Base-by-base conservation (phyloP, 2,329 filamentous ascomycete genomes). In the Pseudopithomyces chartarum region DNA sequence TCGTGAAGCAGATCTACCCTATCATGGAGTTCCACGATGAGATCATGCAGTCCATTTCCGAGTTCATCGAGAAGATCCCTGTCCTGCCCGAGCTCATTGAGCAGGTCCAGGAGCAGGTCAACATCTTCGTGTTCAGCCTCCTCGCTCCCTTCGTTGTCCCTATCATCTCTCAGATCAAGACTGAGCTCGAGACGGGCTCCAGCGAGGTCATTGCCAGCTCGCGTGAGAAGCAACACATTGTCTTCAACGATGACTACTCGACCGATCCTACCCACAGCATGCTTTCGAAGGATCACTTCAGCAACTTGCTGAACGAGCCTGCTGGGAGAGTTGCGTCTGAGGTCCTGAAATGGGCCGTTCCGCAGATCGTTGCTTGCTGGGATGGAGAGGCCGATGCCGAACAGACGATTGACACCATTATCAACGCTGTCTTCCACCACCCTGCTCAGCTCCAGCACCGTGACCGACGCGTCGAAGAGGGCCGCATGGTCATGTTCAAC, bases 251-350 rank as follows among this genome's bases (percentile, higher is more conserved):
- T 63, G 89, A 96, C 69, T 60, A 84, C 50, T 90, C 81, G 60
- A 87, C 86, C 19, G 89, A 97, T 69, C 94, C 93, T 0, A 97
- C 93, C 1, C 93, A 97, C 79, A 96, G 91, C 19, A 97, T 97
- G 93, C 81, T 97, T 51, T 92, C 92, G 57, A 97, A 97, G 80
- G 93, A 97, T 69, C 93, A 97, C 77, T 97, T 97, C 76, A 90
- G 89, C 61, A 96, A 96, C 70, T 82, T 89, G 32, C 84, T 97
- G 57, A 97, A 97, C 73, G 92, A 97, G 73, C 85, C 92, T 42
- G 93, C 92, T 44, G 93, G 93, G 54, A 89, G 89, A 68, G 86
- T 92, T 57, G 92, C 93, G 23, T 90, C 89, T 61, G 85, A 88
- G 67, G 87, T 93, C 46, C 81, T 97, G 42, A 85, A 85, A 55